Conservation (phyloP, 2,329 filamentous ascomycete species). For the Hypomyces perniciosus region DNA sequence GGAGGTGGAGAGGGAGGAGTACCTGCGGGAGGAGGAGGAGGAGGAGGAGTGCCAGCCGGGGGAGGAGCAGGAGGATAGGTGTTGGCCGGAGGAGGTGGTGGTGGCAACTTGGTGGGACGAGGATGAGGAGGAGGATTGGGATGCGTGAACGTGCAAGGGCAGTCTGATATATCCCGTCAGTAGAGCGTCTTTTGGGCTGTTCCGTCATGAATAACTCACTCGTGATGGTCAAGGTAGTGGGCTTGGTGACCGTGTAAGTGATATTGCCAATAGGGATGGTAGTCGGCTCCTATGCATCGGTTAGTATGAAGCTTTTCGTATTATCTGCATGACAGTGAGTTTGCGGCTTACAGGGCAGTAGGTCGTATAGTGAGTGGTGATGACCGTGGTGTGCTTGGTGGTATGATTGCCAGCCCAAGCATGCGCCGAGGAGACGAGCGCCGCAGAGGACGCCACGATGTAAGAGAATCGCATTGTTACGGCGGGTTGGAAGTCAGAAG, state of each 20-base stretch:
- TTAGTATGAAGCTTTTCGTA: background rate
- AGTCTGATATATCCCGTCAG: conserved; percentile 33
- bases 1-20: conserved; percentile 8
- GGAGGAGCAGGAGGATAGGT: conserved; percentile 5
- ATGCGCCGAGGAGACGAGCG: conserved; percentile 25
- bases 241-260: conserved; percentile 38
- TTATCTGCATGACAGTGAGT: background rate
- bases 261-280: conserved; percentile 35
- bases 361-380: conserved; percentile 33
- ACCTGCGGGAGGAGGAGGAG: conserved; percentile 3
- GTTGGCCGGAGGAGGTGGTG: conserved; percentile 7
- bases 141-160: conserved; percentile 39
- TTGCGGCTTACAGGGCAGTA: conserved; percentile 37
- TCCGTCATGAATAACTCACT: conserved; percentile 27
- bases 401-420: conserved; percentile 18
- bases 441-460: conserved; percentile 27
- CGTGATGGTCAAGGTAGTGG: conserved; percentile 39
- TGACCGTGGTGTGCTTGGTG: conserved; percentile 30
- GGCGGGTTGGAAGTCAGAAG: background rate
- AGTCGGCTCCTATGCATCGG: conserved; percentile 18
- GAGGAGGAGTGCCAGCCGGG: conserved; percentile 6
- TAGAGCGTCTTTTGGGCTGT: background rate
- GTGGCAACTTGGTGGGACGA: background rate
- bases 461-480: conserved; percentile 32
- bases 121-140: conserved; percentile 4